Conservation (phyloP, 352 stramenopile genomes). For the Poterioochromonas sp. region DNA sequence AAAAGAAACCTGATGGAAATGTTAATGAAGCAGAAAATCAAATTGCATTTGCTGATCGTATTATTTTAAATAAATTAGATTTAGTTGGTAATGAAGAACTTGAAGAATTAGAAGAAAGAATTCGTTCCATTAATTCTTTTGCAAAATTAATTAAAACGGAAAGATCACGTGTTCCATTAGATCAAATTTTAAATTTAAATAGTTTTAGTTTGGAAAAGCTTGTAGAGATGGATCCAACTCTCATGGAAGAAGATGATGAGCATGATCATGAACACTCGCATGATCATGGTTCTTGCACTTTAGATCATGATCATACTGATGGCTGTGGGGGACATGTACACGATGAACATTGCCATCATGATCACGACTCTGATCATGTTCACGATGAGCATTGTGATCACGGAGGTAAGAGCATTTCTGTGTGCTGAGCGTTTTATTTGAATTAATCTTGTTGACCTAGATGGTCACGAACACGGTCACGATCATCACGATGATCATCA, state of each 20-base stretch:
- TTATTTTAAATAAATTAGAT: slow-evolving; percentile 97
- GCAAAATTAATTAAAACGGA: slow-evolving; percentile 66
- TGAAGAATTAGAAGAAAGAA: slow-evolving; percentile 50
- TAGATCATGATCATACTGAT: background rate
- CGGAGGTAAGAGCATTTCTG: background rate
- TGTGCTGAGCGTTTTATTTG: too few species aligned
- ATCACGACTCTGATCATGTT: slow-evolving; percentile 38
- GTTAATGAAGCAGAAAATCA: slow-evolving; percentile 87
- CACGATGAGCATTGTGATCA: slow-evolving; percentile 38
- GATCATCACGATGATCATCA: slow-evolving; percentile 29
- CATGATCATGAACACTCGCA: slow-evolving; percentile 28
- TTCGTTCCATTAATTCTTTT: slow-evolving; percentile 69
- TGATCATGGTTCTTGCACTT: background rate
- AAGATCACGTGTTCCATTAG: slow-evolving; percentile 51
- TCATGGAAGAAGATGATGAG: slow-evolving; percentile 57
- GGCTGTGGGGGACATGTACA: slow-evolving; percentile 20
- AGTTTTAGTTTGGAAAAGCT: slow-evolving; percentile 65
- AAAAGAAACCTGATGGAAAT: slow-evolving; percentile 60
- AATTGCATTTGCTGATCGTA: slow-evolving; percentile 88
- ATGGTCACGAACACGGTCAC: slow-evolving; percentile 17
- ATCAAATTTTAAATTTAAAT: slow-evolving; percentile 54
- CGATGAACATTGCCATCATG: slow-evolving; percentile 36
- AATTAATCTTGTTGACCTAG: too few species aligned
- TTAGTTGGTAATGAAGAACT: slow-evolving; percentile 66
- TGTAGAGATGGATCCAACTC: slow-evolving; percentile 43